phyloP scores from a whole-genome alignment of 2,329 filamentous ascomycete genomes.

The Cladophialophora carrionii region DNA sequence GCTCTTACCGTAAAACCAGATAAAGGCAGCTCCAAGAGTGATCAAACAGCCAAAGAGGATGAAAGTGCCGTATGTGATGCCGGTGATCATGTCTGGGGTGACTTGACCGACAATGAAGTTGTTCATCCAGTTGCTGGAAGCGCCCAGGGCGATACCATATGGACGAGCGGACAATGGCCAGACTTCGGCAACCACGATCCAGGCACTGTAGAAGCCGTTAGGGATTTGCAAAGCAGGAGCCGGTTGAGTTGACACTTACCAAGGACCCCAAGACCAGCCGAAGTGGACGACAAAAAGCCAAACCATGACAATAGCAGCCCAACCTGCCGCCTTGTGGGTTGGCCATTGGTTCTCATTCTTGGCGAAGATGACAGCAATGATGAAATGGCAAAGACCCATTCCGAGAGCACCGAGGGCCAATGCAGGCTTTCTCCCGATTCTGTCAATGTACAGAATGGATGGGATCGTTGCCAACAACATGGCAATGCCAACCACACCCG shows the following conservation, averaged over 20 bases:
- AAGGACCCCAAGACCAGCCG: slow-evolving; percentile 67
- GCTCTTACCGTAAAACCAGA: slow-evolving; percentile 39
- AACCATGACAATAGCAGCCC: slow-evolving; percentile 63
- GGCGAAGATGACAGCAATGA: slow-evolving; percentile 71
- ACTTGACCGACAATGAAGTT: slow-evolving; percentile 34
- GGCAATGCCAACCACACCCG: slow-evolving; percentile 48
- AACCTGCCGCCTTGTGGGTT: slow-evolving; percentile 64
- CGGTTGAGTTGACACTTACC: slow-evolving; percentile 22
- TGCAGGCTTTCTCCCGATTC: slow-evolving; percentile 48
- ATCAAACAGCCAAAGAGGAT: slow-evolving; percentile 71
- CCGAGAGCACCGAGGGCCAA: slow-evolving; percentile 61
- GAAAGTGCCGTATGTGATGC: slow-evolving; percentile 71
- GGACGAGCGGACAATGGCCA: slow-evolving; percentile 72
- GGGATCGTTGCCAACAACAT: slow-evolving; percentile 49
- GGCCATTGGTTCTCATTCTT: slow-evolving; percentile 64
- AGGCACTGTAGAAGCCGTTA: slow-evolving; percentile 51
- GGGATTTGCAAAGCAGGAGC: background rate
- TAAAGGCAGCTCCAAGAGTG: slow-evolving; percentile 39
- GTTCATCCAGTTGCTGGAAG: slow-evolving; percentile 61
- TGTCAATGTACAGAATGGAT: slow-evolving; percentile 48
- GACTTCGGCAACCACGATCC: slow-evolving; percentile 75
- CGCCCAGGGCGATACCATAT: slow-evolving; percentile 71
- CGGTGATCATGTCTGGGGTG: slow-evolving; percentile 64
- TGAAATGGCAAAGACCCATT: slow-evolving; percentile 72
- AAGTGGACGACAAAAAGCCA: slow-evolving; percentile 78